These are phyloP conservation scores for Rhododendron mucronatum DNA, from an alignment of 148 eudicot species.

Conservation along the genomic window DNA sequence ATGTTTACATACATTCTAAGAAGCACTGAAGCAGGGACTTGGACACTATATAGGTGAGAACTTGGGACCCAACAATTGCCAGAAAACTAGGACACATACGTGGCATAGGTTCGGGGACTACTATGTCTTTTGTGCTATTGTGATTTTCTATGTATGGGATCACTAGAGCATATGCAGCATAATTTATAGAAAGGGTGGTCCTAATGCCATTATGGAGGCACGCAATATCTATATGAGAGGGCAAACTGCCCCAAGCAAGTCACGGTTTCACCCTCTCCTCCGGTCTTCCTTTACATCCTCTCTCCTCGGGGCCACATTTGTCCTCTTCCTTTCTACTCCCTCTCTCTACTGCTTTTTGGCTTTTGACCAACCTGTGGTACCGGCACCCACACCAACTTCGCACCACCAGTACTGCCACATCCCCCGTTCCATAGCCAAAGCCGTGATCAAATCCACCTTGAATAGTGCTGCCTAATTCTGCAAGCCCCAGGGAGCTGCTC, in stretches of 20 bases:
- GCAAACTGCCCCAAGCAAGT: not conserved
- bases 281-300: not conserved
- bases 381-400: not conserved
- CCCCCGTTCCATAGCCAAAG: not conserved
- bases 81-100: not conserved
- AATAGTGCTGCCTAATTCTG: not conserved
- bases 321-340: not conserved
- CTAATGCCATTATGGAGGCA: not conserved
- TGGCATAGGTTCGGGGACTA: not conserved
- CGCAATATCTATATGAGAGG: not conserved
- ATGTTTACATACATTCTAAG: not conserved
- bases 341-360: not conserved
- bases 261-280: not conserved
- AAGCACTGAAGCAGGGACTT: not conserved
- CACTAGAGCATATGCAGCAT: not conserved
- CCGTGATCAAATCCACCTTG: not conserved
- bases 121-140: not conserved
- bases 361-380: not conserved
- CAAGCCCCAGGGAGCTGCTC: not conserved
- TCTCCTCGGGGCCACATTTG: not conserved
- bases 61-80: not conserved
- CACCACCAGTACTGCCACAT: not conserved
- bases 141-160: not conserved
- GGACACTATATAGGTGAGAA: not conserved
- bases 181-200: not conserved